These are phyloP conservation scores for Cymbidium sinense DNA, from an alignment of 106 monocot genomes.

Conservation along the genomic window DNA sequence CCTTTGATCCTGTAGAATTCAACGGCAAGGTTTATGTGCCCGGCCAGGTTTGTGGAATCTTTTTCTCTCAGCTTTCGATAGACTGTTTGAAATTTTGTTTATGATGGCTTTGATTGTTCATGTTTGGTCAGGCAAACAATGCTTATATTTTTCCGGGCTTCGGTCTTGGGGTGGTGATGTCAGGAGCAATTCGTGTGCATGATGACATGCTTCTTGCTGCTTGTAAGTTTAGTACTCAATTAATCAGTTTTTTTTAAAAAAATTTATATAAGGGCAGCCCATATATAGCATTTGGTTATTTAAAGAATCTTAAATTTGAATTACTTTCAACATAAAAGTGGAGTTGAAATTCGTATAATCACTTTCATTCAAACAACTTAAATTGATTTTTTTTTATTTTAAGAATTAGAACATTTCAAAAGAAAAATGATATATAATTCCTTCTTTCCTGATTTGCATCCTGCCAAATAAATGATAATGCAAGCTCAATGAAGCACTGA, in stretches of 20 bases:
- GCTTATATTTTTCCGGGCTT: slow-evolving; percentile 90
- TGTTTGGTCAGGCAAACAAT: slow-evolving; percentile 59
- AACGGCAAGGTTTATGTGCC: slow-evolving; percentile 49
- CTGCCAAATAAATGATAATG: too few relatives aligned
- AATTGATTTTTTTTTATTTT: too few relatives aligned
- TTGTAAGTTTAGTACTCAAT: slow-evolving; percentile 30
- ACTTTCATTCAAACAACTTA: too few relatives aligned
- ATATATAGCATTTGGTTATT: too few relatives aligned
- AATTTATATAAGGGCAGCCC: too few relatives aligned
- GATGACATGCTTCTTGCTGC: slow-evolving; percentile 86
- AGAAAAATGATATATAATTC: too few relatives aligned
- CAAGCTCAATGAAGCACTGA: background rate
- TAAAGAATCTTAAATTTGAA: too few relatives aligned
- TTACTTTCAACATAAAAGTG: too few relatives aligned
- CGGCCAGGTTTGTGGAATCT: slow-evolving; percentile 50
- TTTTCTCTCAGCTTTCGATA: background rate
- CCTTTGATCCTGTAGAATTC: slow-evolving; percentile 74
- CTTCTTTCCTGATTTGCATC: too few relatives aligned
- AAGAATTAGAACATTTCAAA: too few relatives aligned
- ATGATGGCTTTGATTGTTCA: background rate
- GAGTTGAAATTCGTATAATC: too few relatives aligned
- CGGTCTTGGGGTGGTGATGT: slow-evolving; percentile 76
- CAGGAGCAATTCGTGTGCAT: slow-evolving; percentile 70
- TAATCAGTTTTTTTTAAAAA: too few relatives aligned
- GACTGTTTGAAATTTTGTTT: background rate